These are phyloP conservation scores for Alternaria ethzedia DNA, from an alignment of 2,329 filamentous ascomycete genomes.

Conservation along the genomic window DNA sequence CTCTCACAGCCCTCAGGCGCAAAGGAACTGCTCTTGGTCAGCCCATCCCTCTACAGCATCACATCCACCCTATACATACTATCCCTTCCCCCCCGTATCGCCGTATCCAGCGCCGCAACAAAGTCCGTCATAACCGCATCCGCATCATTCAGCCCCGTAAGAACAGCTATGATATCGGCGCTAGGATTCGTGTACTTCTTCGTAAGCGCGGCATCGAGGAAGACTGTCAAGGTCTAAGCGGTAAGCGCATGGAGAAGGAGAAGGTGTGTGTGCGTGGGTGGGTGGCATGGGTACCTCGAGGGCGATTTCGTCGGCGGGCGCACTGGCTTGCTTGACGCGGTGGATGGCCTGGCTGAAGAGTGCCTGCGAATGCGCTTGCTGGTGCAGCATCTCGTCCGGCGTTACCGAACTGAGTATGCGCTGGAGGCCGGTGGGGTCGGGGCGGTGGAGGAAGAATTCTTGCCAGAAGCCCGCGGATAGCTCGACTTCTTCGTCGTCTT, in stretches of 20 bases:
- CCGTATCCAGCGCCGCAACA: conserved; percentile 79
- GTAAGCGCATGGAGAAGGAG: conserved; percentile 49
- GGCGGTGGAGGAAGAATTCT: conserved; percentile 90
- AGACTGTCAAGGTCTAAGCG: conserved; percentile 82
- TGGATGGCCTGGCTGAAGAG: conserved; percentile 77
- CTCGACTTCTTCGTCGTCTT: conserved; percentile 65
- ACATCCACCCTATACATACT: conserved; percentile 58
- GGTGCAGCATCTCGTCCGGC: conserved; percentile 75
- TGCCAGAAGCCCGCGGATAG: conserved; percentile 92
- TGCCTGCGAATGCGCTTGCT: conserved; percentile 77
- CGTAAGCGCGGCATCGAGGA: conserved; percentile 78
- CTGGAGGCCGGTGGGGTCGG: conserved; percentile 73
- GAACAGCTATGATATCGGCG: conserved; percentile 88
- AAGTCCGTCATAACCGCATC: conserved; percentile 89
- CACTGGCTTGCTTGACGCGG: conserved; percentile 67
- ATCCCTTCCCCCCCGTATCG: conserved; percentile 76
- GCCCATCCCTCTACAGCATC: background rate
- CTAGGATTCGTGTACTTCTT: conserved; percentile 96
- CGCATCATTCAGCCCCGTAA: conserved; percentile 87
- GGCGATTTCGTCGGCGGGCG: conserved; percentile 75
- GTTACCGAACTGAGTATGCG: conserved; percentile 72
- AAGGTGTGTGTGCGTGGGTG: background rate
- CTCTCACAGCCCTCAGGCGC: conserved; percentile 79
- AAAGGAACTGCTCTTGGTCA: conserved; percentile 66
- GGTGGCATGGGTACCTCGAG: conserved; percentile 72